Evolutionary conservation across 495 filamentous ascomycete genomes (phyloP).

Genomic region (Peziza echinospora): DNA sequence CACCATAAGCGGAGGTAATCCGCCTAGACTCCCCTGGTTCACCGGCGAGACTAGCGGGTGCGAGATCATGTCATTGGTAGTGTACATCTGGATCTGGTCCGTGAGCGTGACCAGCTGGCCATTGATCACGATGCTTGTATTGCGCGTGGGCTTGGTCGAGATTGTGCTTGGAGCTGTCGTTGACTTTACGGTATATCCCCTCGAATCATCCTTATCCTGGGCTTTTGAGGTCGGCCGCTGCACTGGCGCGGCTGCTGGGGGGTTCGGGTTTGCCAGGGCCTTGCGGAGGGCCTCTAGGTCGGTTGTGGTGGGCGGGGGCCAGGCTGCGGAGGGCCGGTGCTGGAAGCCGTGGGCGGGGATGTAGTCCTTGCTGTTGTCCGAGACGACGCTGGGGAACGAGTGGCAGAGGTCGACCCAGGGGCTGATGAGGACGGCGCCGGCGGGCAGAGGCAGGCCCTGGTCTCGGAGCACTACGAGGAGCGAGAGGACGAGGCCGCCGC

Average conservation of each 20-base stretch:
- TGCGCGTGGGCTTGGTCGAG: background rate
- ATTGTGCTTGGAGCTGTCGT: background rate
- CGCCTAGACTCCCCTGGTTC: constrained; percentile 66
- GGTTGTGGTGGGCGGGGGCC: constrained; percentile 76
- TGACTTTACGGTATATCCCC: no score
- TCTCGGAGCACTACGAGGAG: constrained; percentile 67
- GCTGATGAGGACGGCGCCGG: constrained; percentile 72
- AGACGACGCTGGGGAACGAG: constrained; percentile 69
- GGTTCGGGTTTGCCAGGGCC: constrained; percentile 20
- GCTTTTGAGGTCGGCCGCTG: background rate
- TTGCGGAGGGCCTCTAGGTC: constrained; percentile 27
- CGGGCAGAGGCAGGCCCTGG: constrained; percentile 57
- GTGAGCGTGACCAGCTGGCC: constrained; percentile 49
- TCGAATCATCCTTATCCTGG: background rate
- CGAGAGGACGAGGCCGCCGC: constrained; percentile 64
- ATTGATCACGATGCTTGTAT: constrained; percentile 38
- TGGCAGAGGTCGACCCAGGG: constrained; percentile 91
- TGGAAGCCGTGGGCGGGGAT: constrained; percentile 72
- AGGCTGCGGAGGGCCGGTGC: constrained; percentile 58
- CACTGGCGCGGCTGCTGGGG: constrained; percentile 2
- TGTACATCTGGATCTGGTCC: constrained; percentile 91
- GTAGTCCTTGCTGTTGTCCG: constrained; percentile 38
- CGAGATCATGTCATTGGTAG: constrained; percentile 62
- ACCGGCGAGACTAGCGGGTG: constrained; percentile 82
- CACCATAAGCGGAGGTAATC: constrained; percentile 68